These are phyloP conservation scores for Calonectria henricotiae DNA, from an alignment of 2,329 filamentous ascomycete genomes.

Conservation along the genomic window DNA sequence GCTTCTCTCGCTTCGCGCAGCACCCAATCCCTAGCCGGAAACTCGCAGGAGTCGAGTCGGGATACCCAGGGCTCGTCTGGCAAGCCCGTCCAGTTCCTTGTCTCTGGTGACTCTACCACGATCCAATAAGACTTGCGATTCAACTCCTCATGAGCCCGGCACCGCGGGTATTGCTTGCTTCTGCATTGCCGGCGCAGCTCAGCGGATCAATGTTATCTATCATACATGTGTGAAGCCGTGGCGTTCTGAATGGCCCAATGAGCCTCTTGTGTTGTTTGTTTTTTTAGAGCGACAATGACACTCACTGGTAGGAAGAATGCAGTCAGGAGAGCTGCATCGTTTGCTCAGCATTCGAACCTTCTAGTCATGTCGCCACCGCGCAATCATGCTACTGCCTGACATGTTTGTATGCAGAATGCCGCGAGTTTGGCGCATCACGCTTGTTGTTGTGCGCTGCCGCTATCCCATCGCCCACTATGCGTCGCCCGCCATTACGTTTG, in stretches of 20 bases:
- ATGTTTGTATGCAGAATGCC: background rate
- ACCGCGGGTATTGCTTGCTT: constrained; percentile 13
- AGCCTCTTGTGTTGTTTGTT: constrained; percentile 1
- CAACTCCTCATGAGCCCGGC: background rate
- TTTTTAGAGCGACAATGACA: constrained; percentile 20
- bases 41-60: constrained; percentile 29
- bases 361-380: constrained; percentile 12
- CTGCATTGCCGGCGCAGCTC: constrained; percentile 25
- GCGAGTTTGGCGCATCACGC: constrained; percentile 1
- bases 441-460: constrained; percentile 9
- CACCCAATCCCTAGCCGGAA: constrained; percentile 35
- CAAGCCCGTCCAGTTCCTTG: constrained; percentile 33
- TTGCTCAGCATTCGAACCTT: constrained; percentile 14
- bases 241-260: constrained; percentile 5
- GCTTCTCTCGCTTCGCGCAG: constrained; percentile 33
- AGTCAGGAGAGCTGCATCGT: constrained; percentile 18
- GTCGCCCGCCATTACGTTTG: background rate
- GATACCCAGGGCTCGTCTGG: constrained; percentile 42
- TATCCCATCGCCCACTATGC: background rate
- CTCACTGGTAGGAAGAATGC: background rate
- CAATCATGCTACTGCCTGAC: constrained; percentile 32
- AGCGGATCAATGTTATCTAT: constrained; percentile 26
- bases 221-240: constrained; percentile 11
- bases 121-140: constrained; percentile 35
- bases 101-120: constrained; percentile 31